Conservation (phyloP, 805 yeast species). For the Sugiyamaella valdiviana region DNA sequence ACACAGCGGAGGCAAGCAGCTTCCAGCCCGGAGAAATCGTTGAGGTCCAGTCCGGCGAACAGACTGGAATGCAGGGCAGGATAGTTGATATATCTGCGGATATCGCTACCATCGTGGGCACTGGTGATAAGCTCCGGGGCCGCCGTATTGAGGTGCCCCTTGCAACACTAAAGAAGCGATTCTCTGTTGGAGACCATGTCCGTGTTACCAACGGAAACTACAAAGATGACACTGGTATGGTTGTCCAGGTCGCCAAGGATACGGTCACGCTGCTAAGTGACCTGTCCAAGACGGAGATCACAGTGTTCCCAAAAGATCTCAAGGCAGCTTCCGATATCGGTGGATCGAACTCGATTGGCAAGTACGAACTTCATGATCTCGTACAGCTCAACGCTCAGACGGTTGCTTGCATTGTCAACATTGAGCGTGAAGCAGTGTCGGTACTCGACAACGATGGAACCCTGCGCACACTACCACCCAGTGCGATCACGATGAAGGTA, state of each 20-base stretch:
- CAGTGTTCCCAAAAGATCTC: slow-evolving; percentile 87
- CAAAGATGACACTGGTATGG: slow-evolving; percentile 90
- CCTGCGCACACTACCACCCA: slow-evolving; percentile 61
- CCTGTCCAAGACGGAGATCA: slow-evolving; percentile 78
- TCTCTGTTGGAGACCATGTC: slow-evolving; percentile 90
- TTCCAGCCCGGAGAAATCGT: slow-evolving; percentile 95
- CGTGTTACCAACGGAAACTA: slow-evolving; percentile 88
- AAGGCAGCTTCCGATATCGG: slow-evolving; percentile 88
- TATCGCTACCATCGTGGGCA: slow-evolving; percentile 45
- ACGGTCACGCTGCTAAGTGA: slow-evolving; percentile 79
- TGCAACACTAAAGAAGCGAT: slow-evolving; percentile 74
- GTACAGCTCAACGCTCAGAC: slow-evolving; percentile 80
- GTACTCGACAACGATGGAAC: slow-evolving; percentile 81
- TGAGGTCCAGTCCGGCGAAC: slow-evolving; percentile 89
- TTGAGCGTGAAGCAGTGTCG: slow-evolving; percentile 80
- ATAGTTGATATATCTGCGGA: slow-evolving; percentile 67
- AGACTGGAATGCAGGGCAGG: slow-evolving; percentile 77
- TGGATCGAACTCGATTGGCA: slow-evolving; percentile 62
- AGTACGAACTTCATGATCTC: slow-evolving; percentile 81
- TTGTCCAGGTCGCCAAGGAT: slow-evolving; percentile 72
- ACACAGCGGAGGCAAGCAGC: slow-evolving; percentile 40
- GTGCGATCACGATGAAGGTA: slow-evolving; percentile 75
- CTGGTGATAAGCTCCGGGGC: slow-evolving; percentile 46
- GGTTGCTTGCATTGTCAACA: slow-evolving; percentile 84
- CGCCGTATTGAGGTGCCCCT: slow-evolving; percentile 74